These are phyloP conservation scores for Gastrolobium bilobum DNA, from an alignment of 306 rosid genomes.

Conservation along the genomic window DNA sequence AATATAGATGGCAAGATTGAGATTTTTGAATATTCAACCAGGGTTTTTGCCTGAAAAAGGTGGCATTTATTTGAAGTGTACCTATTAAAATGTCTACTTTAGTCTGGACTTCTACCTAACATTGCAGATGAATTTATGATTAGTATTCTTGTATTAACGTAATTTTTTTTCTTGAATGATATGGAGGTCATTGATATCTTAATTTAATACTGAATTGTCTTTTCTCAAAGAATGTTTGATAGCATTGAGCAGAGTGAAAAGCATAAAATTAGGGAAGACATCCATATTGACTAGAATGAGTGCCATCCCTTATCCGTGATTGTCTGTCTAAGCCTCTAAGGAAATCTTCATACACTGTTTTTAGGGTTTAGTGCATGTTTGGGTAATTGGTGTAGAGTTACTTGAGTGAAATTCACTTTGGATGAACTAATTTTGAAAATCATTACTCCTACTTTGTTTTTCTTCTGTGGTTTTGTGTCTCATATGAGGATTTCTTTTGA, in stretches of 20 bases:
- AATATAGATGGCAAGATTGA: not conserved
- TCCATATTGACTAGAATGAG: not conserved
- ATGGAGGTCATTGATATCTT: not conserved
- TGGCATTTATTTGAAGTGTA: not conserved
- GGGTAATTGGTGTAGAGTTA: conserved; percentile 28
- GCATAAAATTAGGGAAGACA: not conserved
- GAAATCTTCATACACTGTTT: not conserved
- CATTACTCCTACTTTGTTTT: conserved; percentile 1
- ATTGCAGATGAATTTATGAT: conserved; percentile 20
- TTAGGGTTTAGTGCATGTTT: not conserved
- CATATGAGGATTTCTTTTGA: not conserved
- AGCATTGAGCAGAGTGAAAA: not conserved
- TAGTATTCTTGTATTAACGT: not conserved
- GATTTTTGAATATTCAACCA: conserved; percentile 10
- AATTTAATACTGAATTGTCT: conserved; percentile 4
- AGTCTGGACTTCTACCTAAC: conserved; percentile 13
- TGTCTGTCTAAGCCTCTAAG: conserved; percentile 10
- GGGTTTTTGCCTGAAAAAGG: conserved; percentile 13
- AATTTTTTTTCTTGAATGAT: not conserved
- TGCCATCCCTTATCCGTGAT: not conserved
- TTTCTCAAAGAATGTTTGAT: not conserved
- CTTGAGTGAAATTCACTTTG: not conserved
- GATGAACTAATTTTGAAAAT: conserved; percentile 17
- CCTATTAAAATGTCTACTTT: not conserved
- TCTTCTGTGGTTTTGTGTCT: conserved; percentile 9